Evolutionary conservation across 2,329 filamentous ascomycete genomes (phyloP), one percentile per base, ranked within the genome.

Genomic region (Cladosporium sp.): DNA sequence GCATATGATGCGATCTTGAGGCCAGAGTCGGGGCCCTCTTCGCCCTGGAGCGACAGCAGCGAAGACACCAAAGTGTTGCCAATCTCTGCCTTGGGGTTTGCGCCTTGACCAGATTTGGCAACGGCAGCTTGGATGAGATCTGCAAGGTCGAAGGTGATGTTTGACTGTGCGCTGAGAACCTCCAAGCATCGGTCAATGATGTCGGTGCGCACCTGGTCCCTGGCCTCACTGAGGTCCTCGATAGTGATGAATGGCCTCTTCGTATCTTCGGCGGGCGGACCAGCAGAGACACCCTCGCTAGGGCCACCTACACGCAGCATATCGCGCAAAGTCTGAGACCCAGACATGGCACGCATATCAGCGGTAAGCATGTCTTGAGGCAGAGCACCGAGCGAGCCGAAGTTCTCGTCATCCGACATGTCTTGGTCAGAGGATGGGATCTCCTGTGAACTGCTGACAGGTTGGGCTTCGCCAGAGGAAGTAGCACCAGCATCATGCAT

Each of bases 131-230:
- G 86, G 64, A 99, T 93, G 24, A 99, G 83, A 73, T 97, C 93
- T 0, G 93, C 88, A 57, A 99, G 84, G 74, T 98, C 94, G 72
- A 97, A 95, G 0, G 95, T 96, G 12, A 94, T 88, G 71, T 92
- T 89, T 15, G 93, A 90, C 72, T 98, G 93, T 44, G 90, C 89
- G 76, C 94, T 91, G 63, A 99, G 88, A 38, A 98, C 88, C 73
- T 97, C 93, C 26, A 99, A 83, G 70, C 92, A 96, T 66, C 92
- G 90, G 72, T 97, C 93, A 67, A 98, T 93, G 64, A 98, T 80
- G 65, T 92, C 89, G 24, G 87, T 84, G 47, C 92, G 87, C 49
- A 98, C 82, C n/a, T 84, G 85, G 4, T 85, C 83, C 55, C 95
- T 88, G 76, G 92, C 86, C 38, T 86, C 86, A 68, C 97, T 92